These are phyloP conservation scores for Ilex paraguariensis DNA, from an alignment of 305 asterid species.

Conservation along the genomic window DNA sequence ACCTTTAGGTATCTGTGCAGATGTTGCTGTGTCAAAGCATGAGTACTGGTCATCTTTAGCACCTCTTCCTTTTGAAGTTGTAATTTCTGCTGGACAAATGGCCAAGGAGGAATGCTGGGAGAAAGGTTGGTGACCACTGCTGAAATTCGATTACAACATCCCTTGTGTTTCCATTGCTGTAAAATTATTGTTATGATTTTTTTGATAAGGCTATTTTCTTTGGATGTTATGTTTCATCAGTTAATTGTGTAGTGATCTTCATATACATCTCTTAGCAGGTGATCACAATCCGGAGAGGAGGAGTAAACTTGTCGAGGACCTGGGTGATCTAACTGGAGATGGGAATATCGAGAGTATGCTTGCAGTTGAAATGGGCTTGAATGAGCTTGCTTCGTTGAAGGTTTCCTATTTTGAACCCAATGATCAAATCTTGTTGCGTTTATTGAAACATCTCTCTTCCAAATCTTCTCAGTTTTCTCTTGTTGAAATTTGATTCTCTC, in stretches of 20 bases:
- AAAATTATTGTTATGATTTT: too few species aligned
- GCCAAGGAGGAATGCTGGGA: conserved; percentile 80
- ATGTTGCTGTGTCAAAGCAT: conserved; percentile 68
- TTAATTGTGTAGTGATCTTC: too few species aligned
- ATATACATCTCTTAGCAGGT: conserved; percentile 37
- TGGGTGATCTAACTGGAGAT: conserved; percentile 87
- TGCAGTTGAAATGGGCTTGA: conserved; percentile 88
- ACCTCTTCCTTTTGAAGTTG: conserved; percentile 94
- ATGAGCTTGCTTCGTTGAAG: conserved; percentile 90
- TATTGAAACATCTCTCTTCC: too few species aligned
- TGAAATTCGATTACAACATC: too few species aligned
- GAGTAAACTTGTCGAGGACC: conserved; percentile 62
- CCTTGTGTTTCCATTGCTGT: too few species aligned
- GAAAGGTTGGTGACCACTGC: conserved; percentile 46
- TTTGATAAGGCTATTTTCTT: too few species aligned
- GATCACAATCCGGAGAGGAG: conserved; percentile 38
- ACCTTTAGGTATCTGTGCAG: conserved; percentile 68
- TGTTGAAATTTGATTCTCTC: too few species aligned
- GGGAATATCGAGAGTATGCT: conserved; percentile 98
- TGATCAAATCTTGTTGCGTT: too few species aligned
- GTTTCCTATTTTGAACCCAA: conserved; percentile 20
- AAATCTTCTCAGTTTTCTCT: too few species aligned
- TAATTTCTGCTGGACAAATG: conserved; percentile 93
- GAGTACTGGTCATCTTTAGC: conserved; percentile 98
- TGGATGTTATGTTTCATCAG: too few species aligned